phyloP scores from a whole-genome alignment of 495 filamentous ascomycete species.

The Delitschia confertaspora region DNA sequence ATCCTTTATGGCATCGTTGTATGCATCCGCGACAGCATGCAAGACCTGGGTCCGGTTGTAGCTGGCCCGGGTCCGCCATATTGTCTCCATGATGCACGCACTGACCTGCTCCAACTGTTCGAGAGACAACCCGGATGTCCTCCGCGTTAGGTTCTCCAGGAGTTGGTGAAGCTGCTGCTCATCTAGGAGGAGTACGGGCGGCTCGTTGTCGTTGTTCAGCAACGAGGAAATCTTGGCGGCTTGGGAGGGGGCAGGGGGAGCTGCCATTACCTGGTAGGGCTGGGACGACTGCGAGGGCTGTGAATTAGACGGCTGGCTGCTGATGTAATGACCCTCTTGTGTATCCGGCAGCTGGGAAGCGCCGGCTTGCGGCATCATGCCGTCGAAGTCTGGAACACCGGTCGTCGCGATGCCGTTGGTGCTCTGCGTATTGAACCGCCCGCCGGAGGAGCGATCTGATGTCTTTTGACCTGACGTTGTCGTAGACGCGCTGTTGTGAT shows the following conservation, averaged over 20 bases:
- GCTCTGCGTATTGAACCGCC: slow-evolving; percentile 53
- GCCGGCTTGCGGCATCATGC: slow-evolving; percentile 23
- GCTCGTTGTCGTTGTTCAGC: slow-evolving; percentile 30
- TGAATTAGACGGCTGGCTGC: slow-evolving; percentile 34
- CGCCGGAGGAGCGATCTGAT: slow-evolving; percentile 34
- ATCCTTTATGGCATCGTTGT: slow-evolving; percentile 73
- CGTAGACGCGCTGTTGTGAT: slow-evolving; percentile 79
- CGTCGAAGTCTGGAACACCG: slow-evolving; percentile 30
- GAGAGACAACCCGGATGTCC: slow-evolving; percentile 70
- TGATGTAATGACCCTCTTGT: slow-evolving; percentile 35
- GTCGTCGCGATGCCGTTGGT: slow-evolving; percentile 46
- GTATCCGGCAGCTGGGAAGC: slow-evolving; percentile 53
- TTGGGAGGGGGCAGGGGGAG: slow-evolving; percentile 17
- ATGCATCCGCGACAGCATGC: slow-evolving; percentile 50
- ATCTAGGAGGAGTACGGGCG: slow-evolving; percentile 50
- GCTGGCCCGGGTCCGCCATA: slow-evolving; percentile 70
- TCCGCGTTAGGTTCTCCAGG: slow-evolving; percentile 48
- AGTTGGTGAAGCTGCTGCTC: slow-evolving; percentile 46
- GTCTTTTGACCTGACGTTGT: slow-evolving; percentile 56
- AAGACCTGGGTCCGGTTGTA: slow-evolving; percentile 73
- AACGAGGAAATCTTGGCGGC: slow-evolving; percentile 10
- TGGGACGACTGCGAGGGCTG: slow-evolving; percentile 29
- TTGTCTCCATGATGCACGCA: slow-evolving; percentile 76
- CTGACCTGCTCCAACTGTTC: slow-evolving; percentile 94
- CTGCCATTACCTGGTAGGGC: slow-evolving; percentile 15